These are phyloP conservation scores for Lolium perenne DNA, from an alignment of 176 grass and related monocot species.

Conservation along the genomic window DNA sequence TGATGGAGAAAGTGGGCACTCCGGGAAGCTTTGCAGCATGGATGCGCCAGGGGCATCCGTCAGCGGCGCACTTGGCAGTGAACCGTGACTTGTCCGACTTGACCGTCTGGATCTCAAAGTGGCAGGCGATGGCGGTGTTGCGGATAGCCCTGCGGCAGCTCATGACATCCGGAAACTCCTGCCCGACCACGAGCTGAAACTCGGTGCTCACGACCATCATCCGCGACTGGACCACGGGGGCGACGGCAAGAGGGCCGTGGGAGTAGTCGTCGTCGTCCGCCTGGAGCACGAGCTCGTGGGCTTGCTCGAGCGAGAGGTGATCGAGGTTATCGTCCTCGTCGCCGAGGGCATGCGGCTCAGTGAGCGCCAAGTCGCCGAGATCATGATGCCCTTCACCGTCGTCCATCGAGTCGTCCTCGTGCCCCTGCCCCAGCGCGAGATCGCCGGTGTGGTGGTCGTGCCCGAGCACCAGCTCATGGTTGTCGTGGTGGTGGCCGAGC, in stretches of 20 bases:
- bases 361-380: constrained; percentile 68
- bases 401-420: constrained; percentile 54
- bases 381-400: constrained; percentile 67
- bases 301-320: constrained; percentile 74
- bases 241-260: constrained; percentile 57
- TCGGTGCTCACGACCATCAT: constrained; percentile 59
- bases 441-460: constrained; percentile 64
- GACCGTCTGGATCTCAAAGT: constrained; percentile 97
- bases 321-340: constrained; percentile 68
- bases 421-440: constrained; percentile 70
- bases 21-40: constrained; percentile 94
- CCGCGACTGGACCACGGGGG: constrained; percentile 79
- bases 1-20: constrained; percentile 85
- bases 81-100: constrained; percentile 92
- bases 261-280: constrained; percentile 61
- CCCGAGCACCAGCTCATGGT: constrained; percentile 60
- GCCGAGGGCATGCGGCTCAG: constrained; percentile 69
- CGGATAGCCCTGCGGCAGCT: constrained; percentile 88
- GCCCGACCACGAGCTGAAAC: constrained; percentile 77
- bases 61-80: constrained; percentile 86
- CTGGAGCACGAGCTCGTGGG: constrained; percentile 76
- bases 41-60: constrained; percentile 85
- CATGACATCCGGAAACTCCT: constrained; percentile 90
- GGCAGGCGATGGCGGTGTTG: constrained; percentile 90
- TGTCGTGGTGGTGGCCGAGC: constrained; percentile 49